These are phyloP conservation scores for Teratosphaeria zuluensis DNA, from an alignment of 2,329 filamentous ascomycete genomes.

Conservation along the genomic window DNA sequence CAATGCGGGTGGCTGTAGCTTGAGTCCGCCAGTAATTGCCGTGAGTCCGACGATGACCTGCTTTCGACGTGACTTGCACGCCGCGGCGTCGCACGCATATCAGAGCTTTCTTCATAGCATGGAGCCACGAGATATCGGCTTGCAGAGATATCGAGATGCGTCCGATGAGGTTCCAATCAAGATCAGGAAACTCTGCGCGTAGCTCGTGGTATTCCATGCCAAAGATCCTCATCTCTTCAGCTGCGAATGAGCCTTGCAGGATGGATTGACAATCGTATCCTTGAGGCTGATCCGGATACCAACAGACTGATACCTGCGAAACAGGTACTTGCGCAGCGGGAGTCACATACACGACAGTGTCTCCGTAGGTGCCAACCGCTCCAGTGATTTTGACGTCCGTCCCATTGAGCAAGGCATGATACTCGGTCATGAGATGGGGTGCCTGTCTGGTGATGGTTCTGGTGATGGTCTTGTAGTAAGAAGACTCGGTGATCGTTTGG, in stretches of 20 bases:
- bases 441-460: not conserved
- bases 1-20: not conserved
- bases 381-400: not conserved
- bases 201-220: not conserved
- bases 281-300: not conserved
- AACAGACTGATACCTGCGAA: not conserved
- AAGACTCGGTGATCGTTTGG: not conserved
- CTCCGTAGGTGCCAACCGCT: not conserved
- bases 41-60: not conserved
- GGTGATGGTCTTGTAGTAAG: not conserved
- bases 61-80: not conserved
- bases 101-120: not conserved
- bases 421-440: not conserved
- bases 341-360: not conserved
- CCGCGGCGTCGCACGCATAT: not conserved
- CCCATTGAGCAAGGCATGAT: not conserved
- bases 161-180: not conserved
- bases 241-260: not conserved
- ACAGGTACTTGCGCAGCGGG: not conserved
- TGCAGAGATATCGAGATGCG: not conserved
- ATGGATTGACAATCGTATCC: not conserved
- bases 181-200: not conserved
- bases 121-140: not conserved
- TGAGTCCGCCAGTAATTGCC: not conserved
- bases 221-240: not conserved